Evolutionary conservation across 1,139 yeast genomes (phyloP).

Genomic region (Magnusiomyces sp.): DNA sequence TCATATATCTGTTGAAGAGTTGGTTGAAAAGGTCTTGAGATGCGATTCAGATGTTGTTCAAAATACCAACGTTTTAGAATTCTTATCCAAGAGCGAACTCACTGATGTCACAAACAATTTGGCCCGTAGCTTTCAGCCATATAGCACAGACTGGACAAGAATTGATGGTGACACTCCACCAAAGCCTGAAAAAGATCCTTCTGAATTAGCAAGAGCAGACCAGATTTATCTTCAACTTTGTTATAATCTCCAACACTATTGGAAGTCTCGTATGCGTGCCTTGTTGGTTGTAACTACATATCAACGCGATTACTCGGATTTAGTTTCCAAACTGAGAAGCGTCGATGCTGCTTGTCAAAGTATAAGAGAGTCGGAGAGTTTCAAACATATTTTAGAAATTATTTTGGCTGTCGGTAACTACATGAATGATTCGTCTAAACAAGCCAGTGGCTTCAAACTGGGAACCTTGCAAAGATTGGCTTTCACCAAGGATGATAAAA

Average conservation of each 20-base stretch:
- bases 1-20: slow-evolving; percentile 48
- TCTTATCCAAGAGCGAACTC: slow-evolving; percentile 65
- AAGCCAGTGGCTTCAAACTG: slow-evolving; percentile 76
- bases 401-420: slow-evolving; percentile 84
- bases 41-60: slow-evolving; percentile 66
- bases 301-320: slow-evolving; percentile 65
- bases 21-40: slow-evolving; percentile 55
- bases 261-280: slow-evolving; percentile 83
- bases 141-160: slow-evolving; percentile 44
- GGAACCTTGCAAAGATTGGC: slow-evolving; percentile 76
- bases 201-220: slow-evolving; percentile 71
- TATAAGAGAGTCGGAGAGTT: slow-evolving; percentile 53
- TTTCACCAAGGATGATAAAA: slow-evolving; percentile 76
- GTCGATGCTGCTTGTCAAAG: slow-evolving; percentile 61
- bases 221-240: slow-evolving; percentile 69
- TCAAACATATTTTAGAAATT: slow-evolving; percentile 61
- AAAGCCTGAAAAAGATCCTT: slow-evolving; percentile 51
- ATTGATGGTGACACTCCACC: slow-evolving; percentile 26
- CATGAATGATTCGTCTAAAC: slow-evolving; percentile 79
- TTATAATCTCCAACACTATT: slow-evolving; percentile 68
- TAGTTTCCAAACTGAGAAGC: slow-evolving; percentile 48
- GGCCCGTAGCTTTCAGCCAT: slow-evolving; percentile 63
- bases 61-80: slow-evolving; percentile 69
- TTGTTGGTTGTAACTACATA: slow-evolving; percentile 58
- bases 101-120: slow-evolving; percentile 62